Percentiles rank a stretch among this genome's conserved stretches.
Conservation (phyloP, 2,329 filamentous ascomycete genomes). For the Chaetomium globosum region DNA sequence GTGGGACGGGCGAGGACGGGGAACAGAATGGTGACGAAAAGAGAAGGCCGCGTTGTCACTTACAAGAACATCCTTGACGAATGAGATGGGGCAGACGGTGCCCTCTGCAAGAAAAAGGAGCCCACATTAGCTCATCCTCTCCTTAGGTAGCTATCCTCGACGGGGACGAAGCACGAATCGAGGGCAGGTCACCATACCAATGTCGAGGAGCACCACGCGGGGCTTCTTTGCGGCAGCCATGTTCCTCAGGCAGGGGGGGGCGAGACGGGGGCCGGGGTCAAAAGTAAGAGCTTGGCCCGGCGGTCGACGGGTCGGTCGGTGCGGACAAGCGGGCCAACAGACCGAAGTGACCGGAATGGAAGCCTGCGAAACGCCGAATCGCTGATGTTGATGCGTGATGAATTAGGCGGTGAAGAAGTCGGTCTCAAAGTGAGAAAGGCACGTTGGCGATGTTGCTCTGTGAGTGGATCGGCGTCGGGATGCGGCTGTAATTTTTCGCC, state of each 20-base stretch:
- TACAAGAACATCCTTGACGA: constrained; percentile 82
- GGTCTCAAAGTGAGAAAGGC: constrained; percentile 14
- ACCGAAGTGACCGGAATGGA: constrained; percentile 10
- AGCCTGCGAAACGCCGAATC: background rate
- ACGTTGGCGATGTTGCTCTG: constrained; percentile 24
- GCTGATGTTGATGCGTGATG: background rate
- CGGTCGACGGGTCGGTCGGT: background rate
- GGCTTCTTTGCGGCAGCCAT: constrained; percentile 47
- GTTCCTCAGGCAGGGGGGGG: constrained; percentile 14
- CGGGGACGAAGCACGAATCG: constrained; percentile 18
- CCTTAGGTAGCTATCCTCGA: background rate
- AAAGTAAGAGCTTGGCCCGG: background rate
- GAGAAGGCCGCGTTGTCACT: constrained; percentile 43
- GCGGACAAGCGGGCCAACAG: constrained; percentile 17
- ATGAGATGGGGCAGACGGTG: constrained; percentile 80
- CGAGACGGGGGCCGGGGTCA: background rate
- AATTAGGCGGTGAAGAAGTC: constrained; percentile 24
- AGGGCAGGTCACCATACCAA: constrained; percentile 49
- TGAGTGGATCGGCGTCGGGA: constrained; percentile 26
- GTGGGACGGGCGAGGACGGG: background rate
- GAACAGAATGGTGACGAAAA: constrained; percentile 21
- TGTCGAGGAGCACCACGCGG: constrained; percentile 57
- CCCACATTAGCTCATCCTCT: constrained; percentile 47
- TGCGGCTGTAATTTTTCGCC: constrained; percentile 26
- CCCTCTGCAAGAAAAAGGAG: constrained; percentile 60